A percentile compares a stretch with the other conserved stretches of the same genome.
Conservation (phyloP, 768 basidiomycete species). For the Suillus spraguei region DNA sequence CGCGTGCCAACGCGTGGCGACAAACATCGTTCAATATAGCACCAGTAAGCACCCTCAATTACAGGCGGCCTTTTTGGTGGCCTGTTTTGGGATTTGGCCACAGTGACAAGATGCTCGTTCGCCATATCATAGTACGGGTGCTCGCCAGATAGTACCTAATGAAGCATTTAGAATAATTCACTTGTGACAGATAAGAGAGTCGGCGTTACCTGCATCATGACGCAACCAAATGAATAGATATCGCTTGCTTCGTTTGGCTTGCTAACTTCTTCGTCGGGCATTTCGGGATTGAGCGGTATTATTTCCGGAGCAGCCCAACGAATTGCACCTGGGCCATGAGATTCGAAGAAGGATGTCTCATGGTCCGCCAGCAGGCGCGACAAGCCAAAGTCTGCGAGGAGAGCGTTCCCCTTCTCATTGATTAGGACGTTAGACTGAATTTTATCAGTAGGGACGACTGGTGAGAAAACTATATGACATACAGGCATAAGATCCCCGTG, state of each 20-base stretch:
- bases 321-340: neutral
- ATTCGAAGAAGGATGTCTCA: neutral
- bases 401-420: neutral
- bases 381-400: constrained; percentile 6
- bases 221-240: constrained; percentile 9
- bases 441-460: neutral
- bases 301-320: constrained; percentile 6
- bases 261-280: neutral
- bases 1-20: neutral
- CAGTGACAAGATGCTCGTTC: fast-evolving
- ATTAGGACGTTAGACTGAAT: constrained; percentile 1
- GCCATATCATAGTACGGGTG: neutral
- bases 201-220: constrained; percentile 3
- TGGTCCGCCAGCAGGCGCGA: neutral
- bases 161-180: neutral
- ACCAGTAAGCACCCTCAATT: neutral
- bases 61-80: neutral
- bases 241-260: neutral
- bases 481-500: constrained; percentile 5
- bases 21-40: neutral
- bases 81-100: neutral
- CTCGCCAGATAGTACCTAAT: neutral
- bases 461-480: neutral
- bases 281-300: neutral
- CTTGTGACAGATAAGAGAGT: neutral